Evolutionary conservation across 306 rosid species (phyloP), one percentile per base, ranked within the genome.

Genomic region (Delonix regia): DNA sequence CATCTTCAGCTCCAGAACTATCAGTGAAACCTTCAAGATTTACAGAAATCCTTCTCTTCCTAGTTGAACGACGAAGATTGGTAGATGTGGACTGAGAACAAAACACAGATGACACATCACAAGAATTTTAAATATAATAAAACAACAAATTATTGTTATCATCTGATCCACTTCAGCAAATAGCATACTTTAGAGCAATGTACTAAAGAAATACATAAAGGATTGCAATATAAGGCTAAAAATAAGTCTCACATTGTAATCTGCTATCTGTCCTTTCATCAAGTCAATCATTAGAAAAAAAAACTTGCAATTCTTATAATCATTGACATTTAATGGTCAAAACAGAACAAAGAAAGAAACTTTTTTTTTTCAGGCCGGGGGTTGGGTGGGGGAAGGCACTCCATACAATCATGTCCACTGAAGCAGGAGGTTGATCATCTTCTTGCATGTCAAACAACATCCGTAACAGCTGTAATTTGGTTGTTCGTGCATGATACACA

Each of bases 61-160:
- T 84, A 0, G 89, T 89, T 59, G 98, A 93, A 57, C 98, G 97
- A 5, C 98, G 89, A 77, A 87, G 96, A 75, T 86, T 89, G 83
- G 83, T 78, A 68, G 77, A 79, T 24, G 65, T 87, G 59, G 89
- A 85, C 94, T 90, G 81, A 28, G 77, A 78, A 80, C 16, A 51
- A 56, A 53, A 75, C 65, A 75, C 53, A 51, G 18, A 76, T 66
- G 55, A 74, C 65, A 80, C 45, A 62, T 25, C 78, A 49, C 75
- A 57, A 64, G 75, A 84, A 69, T 57, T 81, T 55, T 53, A 19
- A 69, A 83, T 28, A 64, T 49, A 56, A 59, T 56, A 63, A 51
- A 47, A 41, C 39, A 68, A 55, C n/a, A 44, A 83, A 75, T 34
- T 70, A 38, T 30, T 42, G 18, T 49, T 30, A 59, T 34, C 57